phyloP scores from a whole-genome alignment of 495 filamentous ascomycete genomes.

The Mytilinidion resinicola region DNA sequence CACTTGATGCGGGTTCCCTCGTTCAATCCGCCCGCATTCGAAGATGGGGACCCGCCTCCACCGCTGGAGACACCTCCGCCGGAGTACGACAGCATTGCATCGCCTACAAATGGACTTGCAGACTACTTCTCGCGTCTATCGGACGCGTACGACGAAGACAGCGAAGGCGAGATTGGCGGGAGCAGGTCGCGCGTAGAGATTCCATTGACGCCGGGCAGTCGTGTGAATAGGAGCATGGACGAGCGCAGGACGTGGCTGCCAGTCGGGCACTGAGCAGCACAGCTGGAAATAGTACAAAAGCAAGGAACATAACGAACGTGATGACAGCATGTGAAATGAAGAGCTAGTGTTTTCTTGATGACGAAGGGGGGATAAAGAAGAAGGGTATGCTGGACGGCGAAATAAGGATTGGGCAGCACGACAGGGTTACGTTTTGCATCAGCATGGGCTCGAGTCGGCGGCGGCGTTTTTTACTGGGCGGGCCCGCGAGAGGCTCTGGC shows the following conservation, averaged over 20 bases:
- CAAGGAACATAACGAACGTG: background rate
- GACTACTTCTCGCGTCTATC: constrained; percentile 81
- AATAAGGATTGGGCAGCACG: too few species aligned
- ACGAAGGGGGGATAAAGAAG: too few species aligned
- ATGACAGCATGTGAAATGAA: background rate
- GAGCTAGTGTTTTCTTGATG: too few species aligned
- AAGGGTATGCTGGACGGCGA: too few species aligned
- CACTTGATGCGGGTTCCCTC: constrained; percentile 84
- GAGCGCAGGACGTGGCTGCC: constrained; percentile 38
- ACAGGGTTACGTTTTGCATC: too few species aligned
- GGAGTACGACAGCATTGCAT: constrained; percentile 79
- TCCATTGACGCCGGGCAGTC: constrained; percentile 62
- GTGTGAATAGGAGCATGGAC: constrained; percentile 65
- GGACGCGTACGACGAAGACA: constrained; percentile 52
- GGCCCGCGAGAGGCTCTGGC: too few species aligned
- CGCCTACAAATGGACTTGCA: constrained; percentile 64
- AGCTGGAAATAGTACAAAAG: background rate
- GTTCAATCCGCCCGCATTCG: constrained; percentile 85
- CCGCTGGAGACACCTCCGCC: constrained; percentile 80
- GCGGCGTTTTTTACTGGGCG: too few species aligned
- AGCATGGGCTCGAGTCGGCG: too few species aligned
- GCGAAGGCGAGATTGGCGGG: constrained; percentile 41
- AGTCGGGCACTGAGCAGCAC: constrained; percentile 23
- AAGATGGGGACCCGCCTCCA: constrained; percentile 80
- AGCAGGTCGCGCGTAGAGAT: constrained; percentile 51